Base-by-base conservation (phyloP, 108 stramenopile species). In the Seminavis robusta region DNA sequence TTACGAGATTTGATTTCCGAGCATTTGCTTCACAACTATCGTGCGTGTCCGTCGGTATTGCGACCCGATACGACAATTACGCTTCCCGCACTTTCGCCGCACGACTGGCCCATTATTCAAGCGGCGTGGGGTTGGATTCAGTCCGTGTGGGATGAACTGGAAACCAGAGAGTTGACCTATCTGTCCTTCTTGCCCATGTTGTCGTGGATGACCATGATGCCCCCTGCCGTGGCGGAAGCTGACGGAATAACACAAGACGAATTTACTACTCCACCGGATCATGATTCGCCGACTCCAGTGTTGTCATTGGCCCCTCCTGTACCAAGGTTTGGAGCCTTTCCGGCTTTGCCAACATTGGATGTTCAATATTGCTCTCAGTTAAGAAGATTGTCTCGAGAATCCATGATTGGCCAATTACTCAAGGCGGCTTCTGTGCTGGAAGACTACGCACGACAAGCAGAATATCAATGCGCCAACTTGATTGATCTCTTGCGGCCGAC, bases 301-400 rank as follows among this genome's bases (percentile, higher is more conserved):
- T n/a, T n/a, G n/a, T n/a, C n/a, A n/a, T n/a, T n/a, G n/a, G n/a
- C n/a, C n/a, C n/a, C n/a, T n/a, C n/a, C n/a, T n/a, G n/a, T n/a
- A n/a, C n/a, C n/a, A n/a, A 66, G 78, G 0, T 78, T 87, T 60
- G 90, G 90, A 26, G 61, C 75, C 36, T 91, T 83, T 43, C 93
- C 93, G 6, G 73, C 85, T 0, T 54, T 90, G 16, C 83, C 89
- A 15, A 84, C 87, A 0, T 58, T 91, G 49, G 93, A 94, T 80
- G 81, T 74, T 7, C 93, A 94, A 48, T 89, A 76, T 57, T 85
- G 88, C 38, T 78, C 80, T 3, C 89, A 90, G 61, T 67, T 94
- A 9, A 78, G 86, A 53, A 59, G 71, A 8, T 58, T 89, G 32
- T 81, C 81, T 52, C 77, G 84, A 20, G 89, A 94, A 65, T 55